phyloP scores from a whole-genome alignment of 2,329 filamentous ascomycete genomes.

The Cercospora zeae-maydis region DNA sequence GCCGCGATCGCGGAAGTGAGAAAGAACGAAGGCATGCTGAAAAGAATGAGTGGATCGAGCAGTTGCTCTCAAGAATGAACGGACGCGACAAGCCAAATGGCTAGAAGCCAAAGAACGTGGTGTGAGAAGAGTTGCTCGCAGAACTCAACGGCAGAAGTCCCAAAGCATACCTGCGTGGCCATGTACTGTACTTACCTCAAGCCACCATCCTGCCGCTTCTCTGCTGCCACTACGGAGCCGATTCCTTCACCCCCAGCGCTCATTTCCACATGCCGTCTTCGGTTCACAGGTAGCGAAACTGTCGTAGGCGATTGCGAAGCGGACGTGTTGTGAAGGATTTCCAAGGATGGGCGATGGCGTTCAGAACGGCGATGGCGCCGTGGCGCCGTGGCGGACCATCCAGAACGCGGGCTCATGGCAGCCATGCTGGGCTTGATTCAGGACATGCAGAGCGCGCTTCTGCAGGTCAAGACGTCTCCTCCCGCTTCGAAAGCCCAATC shows the following conservation, averaged over 20 bases:
- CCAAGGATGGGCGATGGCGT: constrained; percentile 1
- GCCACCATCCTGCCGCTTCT: neutral
- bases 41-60: neutral
- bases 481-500: constrained; percentile 3
- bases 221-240: neutral
- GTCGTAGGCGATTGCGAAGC: neutral
- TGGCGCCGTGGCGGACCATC: neutral
- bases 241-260: neutral
- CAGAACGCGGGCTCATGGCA: neutral
- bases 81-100: constrained; percentile 13
- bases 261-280: constrained; percentile 11
- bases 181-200: neutral
- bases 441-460: neutral
- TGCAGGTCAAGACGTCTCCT: neutral
- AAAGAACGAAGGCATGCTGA: constrained; percentile 13
- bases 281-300: neutral
- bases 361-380: neutral
- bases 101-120: constrained; percentile 7
- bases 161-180: neutral
- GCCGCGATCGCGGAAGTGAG: constrained; percentile 7
- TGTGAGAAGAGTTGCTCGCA: neutral
- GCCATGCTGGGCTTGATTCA: neutral
- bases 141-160: neutral
- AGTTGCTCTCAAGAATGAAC: constrained; percentile 9
- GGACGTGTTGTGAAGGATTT: neutral